These are phyloP conservation scores for Dactylellina sp. DNA, from an alignment of 2,329 filamentous ascomycete species.

Conservation along the genomic window DNA sequence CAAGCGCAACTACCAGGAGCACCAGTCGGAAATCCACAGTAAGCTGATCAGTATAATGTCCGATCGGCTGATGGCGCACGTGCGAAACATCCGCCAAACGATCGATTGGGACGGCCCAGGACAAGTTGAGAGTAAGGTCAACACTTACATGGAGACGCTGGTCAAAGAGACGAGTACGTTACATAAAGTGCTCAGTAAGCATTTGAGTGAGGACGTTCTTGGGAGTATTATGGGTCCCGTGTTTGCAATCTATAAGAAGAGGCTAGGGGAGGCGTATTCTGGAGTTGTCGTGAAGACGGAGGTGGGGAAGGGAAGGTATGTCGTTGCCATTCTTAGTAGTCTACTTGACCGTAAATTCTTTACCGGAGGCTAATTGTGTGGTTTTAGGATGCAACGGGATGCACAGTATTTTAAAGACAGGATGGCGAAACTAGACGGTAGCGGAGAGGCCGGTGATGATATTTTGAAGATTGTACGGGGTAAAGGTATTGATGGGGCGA, in stretches of 20 bases:
- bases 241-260: slow-evolving; percentile 82
- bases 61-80: slow-evolving; percentile 77
- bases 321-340: slow-evolving; percentile 43
- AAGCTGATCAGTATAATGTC: slow-evolving; percentile 95
- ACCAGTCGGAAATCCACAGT: slow-evolving; percentile 89
- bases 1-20: slow-evolving; percentile 81
- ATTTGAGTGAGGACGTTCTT: slow-evolving; percentile 81
- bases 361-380: slow-evolving; percentile 57
- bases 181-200: slow-evolving; percentile 83
- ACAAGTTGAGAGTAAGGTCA: slow-evolving; percentile 66
- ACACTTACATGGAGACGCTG: slow-evolving; percentile 85
- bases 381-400: slow-evolving; percentile 77
- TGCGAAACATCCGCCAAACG: slow-evolving; percentile 75
- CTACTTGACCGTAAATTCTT: slow-evolving; percentile 43
- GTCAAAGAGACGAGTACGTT: slow-evolving; percentile 86
- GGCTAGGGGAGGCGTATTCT: slow-evolving; percentile 78
- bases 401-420: slow-evolving; percentile 77
- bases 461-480: slow-evolving; percentile 74
- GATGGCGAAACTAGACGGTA: slow-evolving; percentile 82
- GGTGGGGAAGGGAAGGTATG: slow-evolving; percentile 78
- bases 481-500: slow-evolving; percentile 65
- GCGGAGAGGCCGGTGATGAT: slow-evolving; percentile 77
- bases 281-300: slow-evolving; percentile 75
- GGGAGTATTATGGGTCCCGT: slow-evolving; percentile 87
- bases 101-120: slow-evolving; percentile 76